Percentiles rank a stretch among this genome's conserved stretches.
phyloP scores from a whole-genome alignment of 495 filamentous ascomycete genomes.

The Podospora pseudopauciseta region DNA sequence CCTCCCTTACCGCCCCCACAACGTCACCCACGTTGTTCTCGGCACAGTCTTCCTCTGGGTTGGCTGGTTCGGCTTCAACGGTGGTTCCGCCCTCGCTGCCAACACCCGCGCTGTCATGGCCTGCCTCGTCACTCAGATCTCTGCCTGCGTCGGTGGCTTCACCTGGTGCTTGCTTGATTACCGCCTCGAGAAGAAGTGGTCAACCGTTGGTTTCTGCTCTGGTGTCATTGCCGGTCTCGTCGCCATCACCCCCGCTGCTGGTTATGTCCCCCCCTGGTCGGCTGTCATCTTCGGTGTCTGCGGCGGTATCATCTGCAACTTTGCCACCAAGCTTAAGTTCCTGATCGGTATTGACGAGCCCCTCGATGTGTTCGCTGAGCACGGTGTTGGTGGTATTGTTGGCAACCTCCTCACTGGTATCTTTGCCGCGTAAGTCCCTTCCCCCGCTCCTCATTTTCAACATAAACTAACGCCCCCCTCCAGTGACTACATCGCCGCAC shows the following conservation, averaged over 20 bases:
- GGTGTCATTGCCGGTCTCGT: constrained; percentile 92
- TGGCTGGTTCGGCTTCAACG: constrained; percentile 99
- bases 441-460: not conserved
- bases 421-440: constrained; percentile 66
- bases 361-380: constrained; percentile 92
- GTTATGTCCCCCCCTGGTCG: constrained; percentile 87
- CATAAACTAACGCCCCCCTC: constrained; percentile 4
- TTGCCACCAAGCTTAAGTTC: constrained; percentile 96
- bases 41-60: constrained; percentile 99
- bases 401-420: constrained; percentile 89
- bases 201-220: constrained; percentile 95
- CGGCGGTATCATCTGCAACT: constrained; percentile 84
- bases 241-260: constrained; percentile 88
- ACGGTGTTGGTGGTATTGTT: constrained; percentile 81
- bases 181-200: constrained; percentile 93
- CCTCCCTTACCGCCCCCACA: constrained; percentile 95
- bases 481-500: constrained; percentile 77
- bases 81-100: constrained; percentile 82
- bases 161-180: constrained; percentile 97
- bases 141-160: constrained; percentile 82
- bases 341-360: constrained; percentile 82
- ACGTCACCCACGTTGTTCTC: constrained; percentile 94
- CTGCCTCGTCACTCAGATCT: constrained; percentile 66
- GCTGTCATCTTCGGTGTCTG: constrained; percentile 87
- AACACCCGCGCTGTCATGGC: constrained; percentile 86